Percentiles rank a stretch among this genome's conserved stretches.
These are phyloP conservation scores for Phytophthora boehmeriae DNA, from an alignment of 352 stramenopile genomes.

Conservation along the genomic window DNA sequence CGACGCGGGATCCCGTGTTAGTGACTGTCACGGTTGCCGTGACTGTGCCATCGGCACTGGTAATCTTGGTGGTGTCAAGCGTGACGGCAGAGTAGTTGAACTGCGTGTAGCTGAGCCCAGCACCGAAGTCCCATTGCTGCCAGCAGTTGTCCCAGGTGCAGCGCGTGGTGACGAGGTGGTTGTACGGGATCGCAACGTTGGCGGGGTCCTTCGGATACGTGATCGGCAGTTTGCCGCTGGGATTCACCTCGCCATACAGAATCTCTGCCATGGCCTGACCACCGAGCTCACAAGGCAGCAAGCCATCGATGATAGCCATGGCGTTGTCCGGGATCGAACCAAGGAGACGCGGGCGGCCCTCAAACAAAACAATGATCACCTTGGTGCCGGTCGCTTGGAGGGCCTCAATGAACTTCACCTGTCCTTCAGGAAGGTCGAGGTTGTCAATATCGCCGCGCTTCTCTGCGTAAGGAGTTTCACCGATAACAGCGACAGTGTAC, in stretches of 20 bases:
- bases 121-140: slow-evolving; percentile 71
- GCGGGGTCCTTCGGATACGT: slow-evolving; percentile 73
- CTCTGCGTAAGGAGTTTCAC: slow-evolving; percentile 77
- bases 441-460: slow-evolving; percentile 85
- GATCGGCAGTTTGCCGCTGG: slow-evolving; percentile 79
- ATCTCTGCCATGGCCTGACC: slow-evolving; percentile 86
- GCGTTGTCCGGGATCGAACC: slow-evolving; percentile 51
- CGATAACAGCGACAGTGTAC: slow-evolving; percentile 77
- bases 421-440: slow-evolving; percentile 53
- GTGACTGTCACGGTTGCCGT: slow-evolving; percentile 64
- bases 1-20: slow-evolving; percentile 55
- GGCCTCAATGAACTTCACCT: slow-evolving; percentile 70
- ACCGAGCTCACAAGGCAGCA: slow-evolving; percentile 74
- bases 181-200: slow-evolving; percentile 73
- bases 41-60: slow-evolving; percentile 28
- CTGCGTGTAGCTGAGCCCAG: slow-evolving; percentile 74
- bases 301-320: slow-evolving; percentile 72
- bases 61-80: slow-evolving; percentile 39
- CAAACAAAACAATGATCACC: slow-evolving; percentile 75
- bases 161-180: slow-evolving; percentile 55
- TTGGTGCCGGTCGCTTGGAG: slow-evolving; percentile 66
- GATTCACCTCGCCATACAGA: slow-evolving; percentile 76
- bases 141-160: slow-evolving; percentile 55
- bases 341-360: slow-evolving; percentile 77
- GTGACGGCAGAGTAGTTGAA: slow-evolving; percentile 60